phyloP scores from a whole-genome alignment of 257 asterid genomes.

The Ligustrum vulgare region DNA sequence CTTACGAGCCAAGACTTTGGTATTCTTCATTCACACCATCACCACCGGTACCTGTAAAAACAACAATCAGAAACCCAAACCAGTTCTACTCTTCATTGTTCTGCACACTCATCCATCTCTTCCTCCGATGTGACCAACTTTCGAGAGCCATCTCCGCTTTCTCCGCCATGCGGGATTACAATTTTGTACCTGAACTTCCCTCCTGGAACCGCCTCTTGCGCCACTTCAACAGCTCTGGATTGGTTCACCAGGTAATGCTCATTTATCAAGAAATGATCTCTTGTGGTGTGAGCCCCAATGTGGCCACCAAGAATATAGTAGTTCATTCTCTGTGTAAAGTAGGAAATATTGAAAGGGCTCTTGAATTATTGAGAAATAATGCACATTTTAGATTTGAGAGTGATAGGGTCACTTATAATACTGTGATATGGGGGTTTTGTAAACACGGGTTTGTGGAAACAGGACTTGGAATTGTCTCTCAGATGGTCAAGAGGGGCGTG shows the following conservation, averaged over 20 bases:
- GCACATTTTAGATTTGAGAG: slow-evolving; percentile 35
- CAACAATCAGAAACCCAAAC: slow-evolving; percentile 24
- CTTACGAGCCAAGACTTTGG: slow-evolving; percentile 7
- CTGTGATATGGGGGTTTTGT: slow-evolving; percentile 88
- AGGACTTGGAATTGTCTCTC: slow-evolving; percentile 76
- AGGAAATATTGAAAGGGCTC: slow-evolving; percentile 53
- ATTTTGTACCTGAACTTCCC: slow-evolving; percentile 46
- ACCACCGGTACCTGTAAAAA: background rate
- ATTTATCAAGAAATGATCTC: slow-evolving; percentile 62
- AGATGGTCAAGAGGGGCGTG: slow-evolving; percentile 66
- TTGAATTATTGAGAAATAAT: slow-evolving; percentile 51
- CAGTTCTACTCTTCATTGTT: slow-evolving; percentile 58
- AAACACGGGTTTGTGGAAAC: slow-evolving; percentile 48
- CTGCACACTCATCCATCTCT: slow-evolving; percentile 83
- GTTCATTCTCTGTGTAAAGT: slow-evolving; percentile 67
- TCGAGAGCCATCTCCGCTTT: slow-evolving; percentile 59
- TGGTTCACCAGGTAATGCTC: slow-evolving; percentile 63
- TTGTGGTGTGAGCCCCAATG: slow-evolving; percentile 52
- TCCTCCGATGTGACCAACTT: slow-evolving; percentile 77
- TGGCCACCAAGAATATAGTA: slow-evolving; percentile 62
- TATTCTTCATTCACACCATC: slow-evolving; percentile 26
- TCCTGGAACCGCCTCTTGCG: slow-evolving; percentile 65
- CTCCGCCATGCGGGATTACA: slow-evolving; percentile 63
- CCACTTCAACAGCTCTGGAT: slow-evolving; percentile 68
- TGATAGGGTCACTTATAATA: slow-evolving; percentile 71